Evolutionary conservation across 2,329 filamentous ascomycete genomes (phyloP).

Genomic region (Apiospora phragmitis): DNA sequence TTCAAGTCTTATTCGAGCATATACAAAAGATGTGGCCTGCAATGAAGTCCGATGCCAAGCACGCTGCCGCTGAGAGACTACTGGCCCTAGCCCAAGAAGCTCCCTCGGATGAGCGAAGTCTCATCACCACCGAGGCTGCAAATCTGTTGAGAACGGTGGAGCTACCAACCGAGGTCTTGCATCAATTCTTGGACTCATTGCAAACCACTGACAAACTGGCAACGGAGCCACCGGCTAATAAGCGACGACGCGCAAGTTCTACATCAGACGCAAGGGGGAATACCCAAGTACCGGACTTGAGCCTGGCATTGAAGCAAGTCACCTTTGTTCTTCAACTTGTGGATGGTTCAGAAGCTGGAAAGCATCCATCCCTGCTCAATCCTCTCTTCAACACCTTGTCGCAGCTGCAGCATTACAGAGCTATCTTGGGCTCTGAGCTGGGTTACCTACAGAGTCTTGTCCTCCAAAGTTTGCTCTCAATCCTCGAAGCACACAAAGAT

Average conservation of each 20-base stretch:
- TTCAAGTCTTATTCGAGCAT: slow-evolving; percentile 66
- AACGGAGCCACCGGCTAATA: slow-evolving; percentile 70
- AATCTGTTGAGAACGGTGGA: slow-evolving; percentile 72
- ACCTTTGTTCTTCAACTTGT: slow-evolving; percentile 89
- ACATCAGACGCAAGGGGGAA: neutral
- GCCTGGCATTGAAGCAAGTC: slow-evolving; percentile 69
- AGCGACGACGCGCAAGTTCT: slow-evolving; percentile 64
- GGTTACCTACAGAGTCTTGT: slow-evolving; percentile 88
- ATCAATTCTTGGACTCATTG: slow-evolving; percentile 71
- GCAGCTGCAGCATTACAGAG: slow-evolving; percentile 82
- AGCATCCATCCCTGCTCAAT: slow-evolving; percentile 74
- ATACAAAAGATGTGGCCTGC: slow-evolving; percentile 71
- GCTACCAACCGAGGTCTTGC: slow-evolving; percentile 72
- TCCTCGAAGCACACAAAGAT: slow-evolving; percentile 75
- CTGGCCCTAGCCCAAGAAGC: slow-evolving; percentile 59
- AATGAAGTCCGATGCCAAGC: slow-evolving; percentile 65
- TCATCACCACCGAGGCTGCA: slow-evolving; percentile 60
- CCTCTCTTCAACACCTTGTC: slow-evolving; percentile 82
- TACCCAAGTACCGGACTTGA: slow-evolving; percentile 37
- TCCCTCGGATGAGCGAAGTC: slow-evolving; percentile 34
- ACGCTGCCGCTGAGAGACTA: slow-evolving; percentile 61
- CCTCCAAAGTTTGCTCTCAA: slow-evolving; percentile 77
- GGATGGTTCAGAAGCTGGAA: slow-evolving; percentile 74
- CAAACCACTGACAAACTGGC: slow-evolving; percentile 73
- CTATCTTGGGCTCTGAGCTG: slow-evolving; percentile 79